Percentiles rank a stretch among this genome's conserved stretches.
These are phyloP conservation scores for Rhizophagus prolifer DNA, from an alignment of 192 early-diverging fungal genomes.

Conservation along the genomic window DNA sequence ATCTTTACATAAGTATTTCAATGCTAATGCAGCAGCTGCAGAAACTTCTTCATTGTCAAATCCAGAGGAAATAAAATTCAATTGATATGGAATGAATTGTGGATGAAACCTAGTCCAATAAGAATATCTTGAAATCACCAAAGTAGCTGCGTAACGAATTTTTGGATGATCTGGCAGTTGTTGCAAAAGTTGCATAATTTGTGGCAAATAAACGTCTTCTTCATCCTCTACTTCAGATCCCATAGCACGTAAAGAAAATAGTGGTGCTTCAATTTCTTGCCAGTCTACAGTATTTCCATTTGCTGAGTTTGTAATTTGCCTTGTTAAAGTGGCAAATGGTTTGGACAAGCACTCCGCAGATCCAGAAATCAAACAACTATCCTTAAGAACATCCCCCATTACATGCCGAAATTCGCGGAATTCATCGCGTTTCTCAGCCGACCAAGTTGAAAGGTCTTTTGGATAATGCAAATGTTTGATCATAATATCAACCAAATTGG, in stretches of 20 bases:
- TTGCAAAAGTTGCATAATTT: constrained; percentile 88
- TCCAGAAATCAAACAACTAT: constrained; percentile 85
- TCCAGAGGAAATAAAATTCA: constrained; percentile 86
- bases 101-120: constrained; percentile 90
- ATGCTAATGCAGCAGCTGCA: constrained; percentile 81
- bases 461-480: constrained; percentile 90
- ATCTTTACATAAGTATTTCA: constrained; percentile 88
- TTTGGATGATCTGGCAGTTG: constrained; percentile 89
- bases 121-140: constrained; percentile 95
- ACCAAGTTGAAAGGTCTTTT: constrained; percentile 61
- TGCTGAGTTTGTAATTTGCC: constrained; percentile 43
- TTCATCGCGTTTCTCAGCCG: constrained; percentile 89
- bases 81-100: constrained; percentile 88
- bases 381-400: constrained; percentile 96
- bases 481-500: constrained; percentile 75
- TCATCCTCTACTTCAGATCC: constrained; percentile 73
- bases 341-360: constrained; percentile 68
- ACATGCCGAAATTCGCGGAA: constrained; percentile 96
- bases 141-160: constrained; percentile 92
- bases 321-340: constrained; percentile 33
- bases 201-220: constrained; percentile 79
- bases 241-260: constrained; percentile 93
- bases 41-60: constrained; percentile 84
- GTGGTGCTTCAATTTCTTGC: constrained; percentile 93
- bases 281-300: constrained; percentile 53